Evolutionary conservation across 495 filamentous ascomycete species (phyloP).

Genomic region (Rhizodiscina lignyota): DNA sequence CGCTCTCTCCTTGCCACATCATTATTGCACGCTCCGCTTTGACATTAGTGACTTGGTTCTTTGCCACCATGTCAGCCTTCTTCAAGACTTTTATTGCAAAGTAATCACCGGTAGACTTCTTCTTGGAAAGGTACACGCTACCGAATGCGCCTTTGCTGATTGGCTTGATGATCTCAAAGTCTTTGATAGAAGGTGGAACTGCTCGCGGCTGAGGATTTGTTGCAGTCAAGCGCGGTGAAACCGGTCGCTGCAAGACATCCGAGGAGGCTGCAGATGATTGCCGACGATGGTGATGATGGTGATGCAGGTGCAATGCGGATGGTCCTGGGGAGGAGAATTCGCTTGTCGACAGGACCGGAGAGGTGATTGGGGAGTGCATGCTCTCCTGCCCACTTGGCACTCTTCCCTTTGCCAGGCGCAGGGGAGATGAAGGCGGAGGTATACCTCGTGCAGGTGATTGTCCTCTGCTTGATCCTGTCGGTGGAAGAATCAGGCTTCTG

Average conservation of each 20-base stretch:
- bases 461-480: slow-evolving; percentile 62
- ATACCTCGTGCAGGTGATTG: slow-evolving; percentile 60
- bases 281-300: slow-evolving; percentile 63
- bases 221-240: slow-evolving; percentile 64
- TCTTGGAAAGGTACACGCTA: slow-evolving; percentile 93
- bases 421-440: slow-evolving; percentile 61
- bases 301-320: slow-evolving; percentile 14
- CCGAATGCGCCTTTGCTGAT: slow-evolving; percentile 99
- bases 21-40: slow-evolving; percentile 99
- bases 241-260: slow-evolving; percentile 39
- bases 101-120: slow-evolving; percentile 95
- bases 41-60: slow-evolving; percentile 98
- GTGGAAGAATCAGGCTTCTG: slow-evolving; percentile 63
- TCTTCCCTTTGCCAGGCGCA: slow-evolving; percentile 74
- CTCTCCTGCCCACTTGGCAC: slow-evolving; percentile 57
- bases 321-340: slow-evolving; percentile 65
- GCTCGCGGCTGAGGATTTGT: slow-evolving; percentile 60
- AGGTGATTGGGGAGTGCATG: slow-evolving; percentile 71
- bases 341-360: slow-evolving; percentile 63
- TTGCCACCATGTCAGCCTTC: slow-evolving; percentile 98
- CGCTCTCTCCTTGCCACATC: slow-evolving; percentile 99
- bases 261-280: slow-evolving; percentile 85
- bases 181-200: slow-evolving; percentile 87
- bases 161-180: slow-evolving; percentile 98
- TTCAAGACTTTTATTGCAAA: slow-evolving; percentile 97